These are phyloP conservation scores for Ceratobasidium sp. DNA, from an alignment of 1,284 basidiomycete species.

Conservation along the genomic window DNA sequence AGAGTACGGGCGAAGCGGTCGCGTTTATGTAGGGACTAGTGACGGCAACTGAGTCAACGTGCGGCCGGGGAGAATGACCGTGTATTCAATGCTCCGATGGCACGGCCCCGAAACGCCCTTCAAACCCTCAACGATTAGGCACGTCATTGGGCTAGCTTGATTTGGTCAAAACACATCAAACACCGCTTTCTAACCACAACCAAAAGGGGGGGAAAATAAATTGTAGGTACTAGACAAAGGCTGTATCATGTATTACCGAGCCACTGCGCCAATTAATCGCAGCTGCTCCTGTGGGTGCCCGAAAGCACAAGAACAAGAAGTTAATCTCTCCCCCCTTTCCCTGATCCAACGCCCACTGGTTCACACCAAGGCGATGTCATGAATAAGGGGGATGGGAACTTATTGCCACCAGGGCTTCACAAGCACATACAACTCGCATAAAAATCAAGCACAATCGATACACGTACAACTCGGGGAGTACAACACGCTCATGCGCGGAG, in stretches of 20 bases:
- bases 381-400: constrained; percentile 68
- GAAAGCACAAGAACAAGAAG: constrained; percentile 29
- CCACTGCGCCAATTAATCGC: constrained; percentile 16
- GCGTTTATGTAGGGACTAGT: constrained; percentile 5
- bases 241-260: constrained; percentile 40
- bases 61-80: constrained; percentile 32
- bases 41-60: constrained; percentile 1
- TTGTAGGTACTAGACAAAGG: constrained; percentile 10
- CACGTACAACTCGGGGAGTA: constrained; percentile 49
- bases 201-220: background rate
- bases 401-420: constrained; percentile 28
- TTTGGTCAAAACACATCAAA: background rate
- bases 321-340: constrained; percentile 80
- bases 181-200: background rate
- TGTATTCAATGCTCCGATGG: constrained; percentile 1
- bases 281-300: constrained; percentile 39
- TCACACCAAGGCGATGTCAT: constrained; percentile 69
- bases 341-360: constrained; percentile 75
- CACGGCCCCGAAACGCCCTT: constrained; percentile 15
- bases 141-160: constrained; percentile 5
- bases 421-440: constrained; percentile 33
- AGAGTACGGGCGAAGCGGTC: background rate
- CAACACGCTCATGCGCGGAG: constrained; percentile 66
- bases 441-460: constrained; percentile 47
- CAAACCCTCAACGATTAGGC: constrained; percentile 10